Evolutionary conservation across 805 yeast genomes (phyloP), one percentile per base, ranked within the genome.

Genomic region (Yamadazyma philogaea): DNA sequence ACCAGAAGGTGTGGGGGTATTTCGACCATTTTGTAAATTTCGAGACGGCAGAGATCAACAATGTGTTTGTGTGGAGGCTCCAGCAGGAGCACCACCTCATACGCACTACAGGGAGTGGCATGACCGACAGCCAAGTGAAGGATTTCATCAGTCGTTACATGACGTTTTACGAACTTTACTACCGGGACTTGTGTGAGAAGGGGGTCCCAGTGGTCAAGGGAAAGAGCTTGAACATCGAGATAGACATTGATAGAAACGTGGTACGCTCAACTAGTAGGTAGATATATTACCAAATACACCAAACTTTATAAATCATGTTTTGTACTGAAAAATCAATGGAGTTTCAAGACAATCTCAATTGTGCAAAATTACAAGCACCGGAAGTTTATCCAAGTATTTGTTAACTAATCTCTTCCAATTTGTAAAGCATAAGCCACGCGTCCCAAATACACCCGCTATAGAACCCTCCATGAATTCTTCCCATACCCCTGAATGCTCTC

Each of bases 81-180:
- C 78, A 88, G 56, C 87, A 82, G 57, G 96, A 88, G 54, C 82
- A 82, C 44, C 74, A 66, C 2, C 61, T 87, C 52, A 77, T 81
- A 8, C 39, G 43, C 14, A 40, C 47, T 7, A 69, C 61, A 18
- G 96, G 96, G 0, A 40, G 52, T 1, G 98, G 98, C 0, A 90
- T 93, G 98, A 63, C 82, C 1, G 93, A 86, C 51, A 70, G 57
- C 1, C 75, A 83, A 52, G 96, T 91, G 4, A 61, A 51, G 7
- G 49, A 49, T 15, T 93, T 93, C 68, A 82, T 91, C 8, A 79
- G 83, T 46, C 74, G 96, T 46, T 91, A 91, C 61, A 84, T 86
- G 88, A 96, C 96, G 1, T 77, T 84, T 28, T 91, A 91, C 54
- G 75, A 78, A 47, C 55, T 90, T 16, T 93, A 86, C 59, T 83